phyloP scores from a whole-genome alignment of 148 eudicot species.

The Hydrangea macrophylla region DNA sequence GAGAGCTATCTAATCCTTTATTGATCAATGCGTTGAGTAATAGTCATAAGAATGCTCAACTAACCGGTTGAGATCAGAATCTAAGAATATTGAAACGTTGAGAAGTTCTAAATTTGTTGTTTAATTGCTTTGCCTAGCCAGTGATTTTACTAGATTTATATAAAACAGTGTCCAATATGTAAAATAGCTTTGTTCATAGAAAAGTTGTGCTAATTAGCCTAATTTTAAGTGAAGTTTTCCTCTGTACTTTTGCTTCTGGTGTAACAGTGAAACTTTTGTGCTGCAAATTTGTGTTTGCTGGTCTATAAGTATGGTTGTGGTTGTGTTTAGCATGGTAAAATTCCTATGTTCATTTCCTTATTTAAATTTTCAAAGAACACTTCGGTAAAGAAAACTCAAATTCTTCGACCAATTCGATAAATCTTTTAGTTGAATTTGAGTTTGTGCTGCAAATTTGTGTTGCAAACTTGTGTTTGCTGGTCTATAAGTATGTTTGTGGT shows the following conservation, averaged over 20 bases:
- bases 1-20: constrained; percentile 13
- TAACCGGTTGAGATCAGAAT: constrained; percentile 5
- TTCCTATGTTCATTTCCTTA: too few relatives aligned
- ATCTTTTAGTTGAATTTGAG: not conserved
- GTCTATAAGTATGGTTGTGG: not conserved
- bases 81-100: not conserved
- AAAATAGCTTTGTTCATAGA: constrained; percentile 5
- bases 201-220: constrained; percentile 5
- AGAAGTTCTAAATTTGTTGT: not conserved
- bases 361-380: not conserved
- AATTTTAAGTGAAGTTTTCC: not conserved
- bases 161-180: constrained; percentile 9
- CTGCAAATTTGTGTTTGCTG: not conserved
- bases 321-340: not conserved
- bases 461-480: not conserved
- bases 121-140: not conserved
- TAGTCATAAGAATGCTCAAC: constrained; percentile 4
- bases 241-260: not conserved
- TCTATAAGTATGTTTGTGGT: not conserved
- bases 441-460: too few relatives aligned
- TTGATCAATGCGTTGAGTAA: not conserved
- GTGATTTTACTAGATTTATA: not conserved
- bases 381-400: not conserved
- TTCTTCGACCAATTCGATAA: not conserved
- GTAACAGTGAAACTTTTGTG: not conserved